Conservation (phyloP, 1,284 basidiomycete species). For the Pseudozyma thailandica region DNA sequence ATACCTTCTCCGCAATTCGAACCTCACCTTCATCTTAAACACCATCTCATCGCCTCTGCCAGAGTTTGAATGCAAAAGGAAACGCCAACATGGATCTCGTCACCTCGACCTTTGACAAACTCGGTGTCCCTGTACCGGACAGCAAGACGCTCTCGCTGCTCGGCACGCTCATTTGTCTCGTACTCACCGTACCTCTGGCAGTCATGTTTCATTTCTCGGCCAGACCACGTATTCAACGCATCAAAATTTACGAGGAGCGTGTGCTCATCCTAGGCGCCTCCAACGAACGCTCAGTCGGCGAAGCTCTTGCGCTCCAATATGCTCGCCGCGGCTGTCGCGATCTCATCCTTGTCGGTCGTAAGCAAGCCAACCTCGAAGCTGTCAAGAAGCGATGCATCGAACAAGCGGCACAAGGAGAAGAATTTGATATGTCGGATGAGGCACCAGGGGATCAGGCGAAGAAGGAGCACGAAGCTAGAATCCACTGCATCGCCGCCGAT, state of each 20-base stretch:
- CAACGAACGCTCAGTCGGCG: constrained; percentile 78
- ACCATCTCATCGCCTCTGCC: background rate
- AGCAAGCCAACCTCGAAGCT: constrained; percentile 73
- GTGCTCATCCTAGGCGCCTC: constrained; percentile 84
- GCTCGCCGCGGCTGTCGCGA: constrained; percentile 79
- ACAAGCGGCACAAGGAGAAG: constrained; percentile 38
- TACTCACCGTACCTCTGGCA: constrained; percentile 17
- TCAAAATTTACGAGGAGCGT: constrained; percentile 73
- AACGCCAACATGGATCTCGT: constrained; percentile 36
- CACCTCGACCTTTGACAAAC: constrained; percentile 9
- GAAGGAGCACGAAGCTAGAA: constrained; percentile 53
- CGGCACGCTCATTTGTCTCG: constrained; percentile 32
- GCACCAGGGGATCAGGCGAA: constrained; percentile 44
- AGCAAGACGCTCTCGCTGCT: constrained; percentile 38
- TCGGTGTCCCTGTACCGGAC: constrained; percentile 28
- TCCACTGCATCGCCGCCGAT: constrained; percentile 73
- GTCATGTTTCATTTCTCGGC: constrained; percentile 36
- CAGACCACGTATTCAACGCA: constrained; percentile 25
- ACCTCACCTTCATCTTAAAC: background rate
- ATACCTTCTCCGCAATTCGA: background rate
- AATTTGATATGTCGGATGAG: constrained; percentile 55
- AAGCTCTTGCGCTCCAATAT: constrained; percentile 78
- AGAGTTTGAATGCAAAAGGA: background rate
- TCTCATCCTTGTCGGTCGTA: constrained; percentile 79
- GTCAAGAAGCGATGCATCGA: constrained; percentile 75